Percentiles rank a stretch among this genome's conserved stretches.
Conservation (phyloP, 495 filamentous ascomycete species). For the Lasiosphaeria ovina region DNA sequence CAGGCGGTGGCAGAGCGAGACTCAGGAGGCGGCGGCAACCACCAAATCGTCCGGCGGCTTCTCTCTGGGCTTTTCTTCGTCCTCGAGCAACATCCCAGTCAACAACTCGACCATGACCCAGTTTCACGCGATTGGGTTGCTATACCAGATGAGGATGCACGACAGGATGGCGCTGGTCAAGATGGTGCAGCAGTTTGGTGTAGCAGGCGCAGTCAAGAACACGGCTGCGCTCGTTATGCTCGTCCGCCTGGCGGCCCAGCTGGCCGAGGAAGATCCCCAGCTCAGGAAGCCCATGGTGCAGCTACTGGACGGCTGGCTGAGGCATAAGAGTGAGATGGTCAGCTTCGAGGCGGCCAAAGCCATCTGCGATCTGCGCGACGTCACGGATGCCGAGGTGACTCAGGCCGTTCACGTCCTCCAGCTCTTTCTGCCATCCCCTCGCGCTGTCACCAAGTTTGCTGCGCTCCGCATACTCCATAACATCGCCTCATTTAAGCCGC, state of each 20-base stretch:
- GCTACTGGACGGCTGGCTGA: conserved; percentile 91
- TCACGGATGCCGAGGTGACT: conserved; percentile 85
- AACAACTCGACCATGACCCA: conserved; percentile 92
- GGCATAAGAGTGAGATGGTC: conserved; percentile 99
- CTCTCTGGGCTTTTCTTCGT: conserved; percentile 80
- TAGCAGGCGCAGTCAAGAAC: conserved; percentile 88
- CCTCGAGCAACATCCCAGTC: conserved; percentile 65
- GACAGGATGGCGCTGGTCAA: conserved; percentile 99
- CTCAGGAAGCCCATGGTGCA: conserved; percentile 93
- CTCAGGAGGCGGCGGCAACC: conserved; percentile 91
- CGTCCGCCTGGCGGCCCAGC: conserved; percentile 87
- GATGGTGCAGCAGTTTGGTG: conserved; percentile 98
- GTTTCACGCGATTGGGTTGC: conserved; percentile 95
- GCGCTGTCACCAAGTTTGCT: conserved; percentile 95
- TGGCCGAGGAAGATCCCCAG: conserved; percentile 88
- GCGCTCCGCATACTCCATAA: conserved; percentile 95
- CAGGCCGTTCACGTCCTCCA: conserved; percentile 94
- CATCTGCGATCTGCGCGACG: conserved; percentile 90
- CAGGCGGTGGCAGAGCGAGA: conserved; percentile 97
- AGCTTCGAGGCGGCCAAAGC: conserved; percentile 99
- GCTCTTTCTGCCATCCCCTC: conserved; percentile 93
- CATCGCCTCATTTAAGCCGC: conserved; percentile 92
- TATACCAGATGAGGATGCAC: conserved; percentile 97
- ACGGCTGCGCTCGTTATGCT: conserved; percentile 89
- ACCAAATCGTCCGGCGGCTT: conserved; percentile 86